Evolutionary conservation across 495 filamentous ascomycete genomes (phyloP).

Genomic region (Aspergillus campestris): DNA sequence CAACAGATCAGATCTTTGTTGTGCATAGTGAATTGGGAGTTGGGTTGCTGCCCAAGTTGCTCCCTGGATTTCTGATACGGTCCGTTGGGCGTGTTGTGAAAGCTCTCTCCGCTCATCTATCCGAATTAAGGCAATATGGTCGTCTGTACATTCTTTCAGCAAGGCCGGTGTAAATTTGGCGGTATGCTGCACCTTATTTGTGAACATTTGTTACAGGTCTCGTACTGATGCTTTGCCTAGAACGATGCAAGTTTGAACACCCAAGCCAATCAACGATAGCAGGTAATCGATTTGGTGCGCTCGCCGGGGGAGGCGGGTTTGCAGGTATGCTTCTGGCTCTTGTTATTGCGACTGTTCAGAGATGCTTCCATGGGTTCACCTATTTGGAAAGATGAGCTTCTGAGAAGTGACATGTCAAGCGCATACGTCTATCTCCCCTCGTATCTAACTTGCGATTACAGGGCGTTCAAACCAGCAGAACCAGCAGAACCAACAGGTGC

Average conservation of each 20-base stretch:
- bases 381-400: too few relatives aligned
- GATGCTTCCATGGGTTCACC: too few relatives aligned
- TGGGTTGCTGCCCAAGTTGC: too few relatives aligned
- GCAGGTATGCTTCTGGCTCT: slow-evolving; percentile 24
- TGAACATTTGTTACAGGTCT: not conserved
- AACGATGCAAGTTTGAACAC: slow-evolving; percentile 49
- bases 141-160: slow-evolving; percentile 64
- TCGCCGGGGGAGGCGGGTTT: slow-evolving; percentile 26
- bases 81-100: not conserved
- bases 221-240: slow-evolving; percentile 23
- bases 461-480: too few relatives aligned
- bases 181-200: slow-evolving; percentile 23
- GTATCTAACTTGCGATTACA: too few relatives aligned
- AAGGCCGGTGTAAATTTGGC: slow-evolving; percentile 67
- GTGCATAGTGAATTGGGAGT: too few relatives aligned
- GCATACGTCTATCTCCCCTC: too few relatives aligned
- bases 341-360: not conserved
- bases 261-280: slow-evolving; percentile 26
- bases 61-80: too few relatives aligned
- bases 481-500: slow-evolving; percentile 13
- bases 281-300: slow-evolving; percentile 38
- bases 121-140: slow-evolving; percentile 32
- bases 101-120: not conserved
- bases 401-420: too few relatives aligned
- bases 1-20: too few relatives aligned